Conservation (phyloP, 345 rosid genomes). For the Gossypium anomalum region DNA sequence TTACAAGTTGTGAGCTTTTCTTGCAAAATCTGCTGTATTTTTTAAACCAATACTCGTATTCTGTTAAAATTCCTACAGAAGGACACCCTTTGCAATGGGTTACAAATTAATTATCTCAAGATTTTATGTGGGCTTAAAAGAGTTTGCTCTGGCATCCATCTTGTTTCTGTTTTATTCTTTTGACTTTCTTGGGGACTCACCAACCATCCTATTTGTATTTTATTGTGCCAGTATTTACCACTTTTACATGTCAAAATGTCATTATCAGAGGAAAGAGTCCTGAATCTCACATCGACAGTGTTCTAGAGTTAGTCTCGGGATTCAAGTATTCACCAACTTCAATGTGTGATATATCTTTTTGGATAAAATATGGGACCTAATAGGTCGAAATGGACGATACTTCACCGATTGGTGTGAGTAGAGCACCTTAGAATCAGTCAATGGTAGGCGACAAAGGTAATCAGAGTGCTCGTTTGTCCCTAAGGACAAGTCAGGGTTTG, state of each 20-base stretch:
- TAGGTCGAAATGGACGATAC: no score
- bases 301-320: no score
- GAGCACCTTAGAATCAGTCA: no score
- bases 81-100: neutral
- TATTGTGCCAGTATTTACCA: neutral
- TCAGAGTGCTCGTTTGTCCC: no score
- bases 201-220: neutral
- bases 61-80: neutral
- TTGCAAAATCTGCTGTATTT: neutral
- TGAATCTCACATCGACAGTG: no score
- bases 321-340: no score
- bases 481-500: no score
- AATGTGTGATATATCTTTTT: no score
- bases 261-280: no score
- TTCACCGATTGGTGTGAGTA: no score
- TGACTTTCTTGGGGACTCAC: neutral
- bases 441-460: no score
- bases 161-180: neutral
- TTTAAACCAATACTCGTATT: neutral
- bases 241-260: neutral
- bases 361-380: no score
- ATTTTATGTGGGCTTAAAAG: neutral
- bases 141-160: neutral
- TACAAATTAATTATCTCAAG: neutral
- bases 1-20: conserved; percentile 13